Percentiles rank a stretch among this genome's conserved stretches.
Evolutionary conservation across 1,139 yeast genomes (phyloP).

Genomic region (Suhomyces wounanorum): DNA sequence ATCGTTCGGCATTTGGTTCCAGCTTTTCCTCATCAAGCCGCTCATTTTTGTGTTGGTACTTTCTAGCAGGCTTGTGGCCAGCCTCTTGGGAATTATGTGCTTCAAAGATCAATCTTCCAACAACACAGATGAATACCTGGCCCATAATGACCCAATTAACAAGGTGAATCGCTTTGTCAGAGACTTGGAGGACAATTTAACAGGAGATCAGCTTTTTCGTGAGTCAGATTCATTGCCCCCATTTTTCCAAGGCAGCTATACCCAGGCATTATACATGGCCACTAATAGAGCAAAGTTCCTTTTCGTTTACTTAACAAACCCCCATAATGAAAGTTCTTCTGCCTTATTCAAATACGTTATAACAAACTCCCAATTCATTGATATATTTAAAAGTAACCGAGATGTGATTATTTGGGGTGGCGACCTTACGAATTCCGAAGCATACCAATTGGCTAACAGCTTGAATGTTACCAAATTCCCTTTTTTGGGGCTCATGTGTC

Average conservation of each 20-base stretch:
- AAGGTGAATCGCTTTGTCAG: slow-evolving; percentile 38
- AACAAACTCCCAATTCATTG: slow-evolving; percentile 53
- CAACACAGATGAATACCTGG: slow-evolving; percentile 4
- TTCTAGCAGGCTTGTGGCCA: slow-evolving; percentile 27
- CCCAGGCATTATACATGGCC: slow-evolving; percentile 70
- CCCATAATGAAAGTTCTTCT: slow-evolving; percentile 64
- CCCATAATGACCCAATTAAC: slow-evolving; percentile 34
- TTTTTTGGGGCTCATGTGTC: slow-evolving; percentile 67
- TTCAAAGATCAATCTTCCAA: slow-evolving; percentile 24
- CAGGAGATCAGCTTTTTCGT: slow-evolving; percentile 23
- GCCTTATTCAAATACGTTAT: slow-evolving; percentile 59
- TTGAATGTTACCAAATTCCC: slow-evolving; percentile 78
- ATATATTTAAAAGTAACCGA: slow-evolving; percentile 43
- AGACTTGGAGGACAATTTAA: slow-evolving; percentile 37
- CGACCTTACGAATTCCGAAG: slow-evolving; percentile 75
- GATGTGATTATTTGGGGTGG: slow-evolving; percentile 82
- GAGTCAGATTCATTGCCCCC: slow-evolving; percentile 33
- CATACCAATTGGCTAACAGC: slow-evolving; percentile 79
- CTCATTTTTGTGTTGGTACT: slow-evolving; percentile 28
- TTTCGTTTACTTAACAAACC: slow-evolving; percentile 72
- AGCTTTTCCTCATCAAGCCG: slow-evolving; percentile 31
- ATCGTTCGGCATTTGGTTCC: slow-evolving; percentile 18
- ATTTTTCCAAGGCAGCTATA: slow-evolving; percentile 73
- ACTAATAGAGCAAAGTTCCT: slow-evolving; percentile 70
- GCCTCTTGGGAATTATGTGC: slow-evolving; percentile 29